Evolutionary conservation across 257 asterid genomes (phyloP).

Genomic region (Penstemon newberryi): DNA sequence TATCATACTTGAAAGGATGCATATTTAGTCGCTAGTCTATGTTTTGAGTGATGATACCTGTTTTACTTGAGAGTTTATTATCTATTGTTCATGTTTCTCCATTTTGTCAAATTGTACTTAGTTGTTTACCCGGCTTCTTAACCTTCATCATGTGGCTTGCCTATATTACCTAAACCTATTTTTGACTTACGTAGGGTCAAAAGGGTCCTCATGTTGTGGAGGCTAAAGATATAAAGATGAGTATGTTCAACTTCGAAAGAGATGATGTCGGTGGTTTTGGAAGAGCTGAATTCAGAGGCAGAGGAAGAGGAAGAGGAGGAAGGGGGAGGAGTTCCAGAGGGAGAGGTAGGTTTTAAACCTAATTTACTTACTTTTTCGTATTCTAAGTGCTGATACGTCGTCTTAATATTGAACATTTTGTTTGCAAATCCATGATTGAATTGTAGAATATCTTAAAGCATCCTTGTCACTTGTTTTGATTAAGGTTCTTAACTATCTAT

Average conservation of each 20-base stretch:
- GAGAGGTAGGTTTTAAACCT: slow-evolving; percentile 42
- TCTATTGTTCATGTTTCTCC: background rate
- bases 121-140: slow-evolving; percentile 5
- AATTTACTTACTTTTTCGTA: background rate
- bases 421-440: slow-evolving; percentile 7
- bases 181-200: slow-evolving; percentile 48
- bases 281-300: slow-evolving; percentile 52
- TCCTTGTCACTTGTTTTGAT: background rate
- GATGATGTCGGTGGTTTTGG: slow-evolving; percentile 44
- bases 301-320: slow-evolving; percentile 66
- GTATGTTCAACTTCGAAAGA: slow-evolving; percentile 73
- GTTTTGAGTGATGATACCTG: slow-evolving; percentile 7
- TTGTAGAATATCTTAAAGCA: background rate
- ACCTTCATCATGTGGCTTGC: slow-evolving; percentile 8
- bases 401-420: slow-evolving; percentile 25
- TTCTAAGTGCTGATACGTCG: slow-evolving; percentile 1
- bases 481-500: background rate
- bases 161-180: slow-evolving; percentile 18
- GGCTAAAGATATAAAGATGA: slow-evolving; percentile 65
- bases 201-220: slow-evolving; percentile 39
- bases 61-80: background rate
- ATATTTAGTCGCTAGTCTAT: slow-evolving; percentile 1
- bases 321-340: slow-evolving; percentile 47
- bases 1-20: background rate
- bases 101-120: background rate